phyloP scores from a whole-genome alignment of 257 asterid genomes.

The Catharanthus roseus region DNA sequence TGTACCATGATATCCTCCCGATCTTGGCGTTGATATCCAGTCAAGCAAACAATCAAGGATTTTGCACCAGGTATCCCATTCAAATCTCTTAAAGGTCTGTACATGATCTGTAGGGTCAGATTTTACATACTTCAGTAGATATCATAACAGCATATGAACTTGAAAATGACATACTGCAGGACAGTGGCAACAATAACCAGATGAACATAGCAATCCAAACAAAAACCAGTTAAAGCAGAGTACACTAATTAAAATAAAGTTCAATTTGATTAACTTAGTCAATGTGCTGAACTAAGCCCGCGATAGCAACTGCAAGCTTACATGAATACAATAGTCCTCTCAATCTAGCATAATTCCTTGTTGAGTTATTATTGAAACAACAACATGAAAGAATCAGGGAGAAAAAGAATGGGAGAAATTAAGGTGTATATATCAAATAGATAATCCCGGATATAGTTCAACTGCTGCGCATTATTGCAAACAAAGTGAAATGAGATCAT shows the following conservation, averaged over 20 bases:
- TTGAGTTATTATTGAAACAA: too few species aligned
- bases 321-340: too few species aligned
- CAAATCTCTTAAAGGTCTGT: conserved; percentile 62
- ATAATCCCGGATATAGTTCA: too few species aligned
- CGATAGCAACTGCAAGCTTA: too few species aligned
- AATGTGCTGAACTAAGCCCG: too few species aligned
- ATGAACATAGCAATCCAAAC: not conserved
- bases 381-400: too few species aligned
- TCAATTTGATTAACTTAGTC: too few species aligned
- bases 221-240: too few species aligned
- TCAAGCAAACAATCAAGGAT: conserved; percentile 64
- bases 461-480: not conserved
- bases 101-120: conserved; percentile 52
- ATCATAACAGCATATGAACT: not conserved
- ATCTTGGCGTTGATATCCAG: conserved; percentile 73
- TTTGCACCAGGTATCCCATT: conserved; percentile 82
- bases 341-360: too few species aligned
- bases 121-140: conserved; percentile 2
- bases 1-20: conserved; percentile 85
- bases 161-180: not conserved
- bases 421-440: too few species aligned
- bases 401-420: too few species aligned
- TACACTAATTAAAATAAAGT: too few species aligned
- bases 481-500: not conserved
- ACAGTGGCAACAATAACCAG: not conserved